Base-by-base conservation (phyloP, 2,329 filamentous ascomycete species). In the Botryotinia calthae region DNA sequence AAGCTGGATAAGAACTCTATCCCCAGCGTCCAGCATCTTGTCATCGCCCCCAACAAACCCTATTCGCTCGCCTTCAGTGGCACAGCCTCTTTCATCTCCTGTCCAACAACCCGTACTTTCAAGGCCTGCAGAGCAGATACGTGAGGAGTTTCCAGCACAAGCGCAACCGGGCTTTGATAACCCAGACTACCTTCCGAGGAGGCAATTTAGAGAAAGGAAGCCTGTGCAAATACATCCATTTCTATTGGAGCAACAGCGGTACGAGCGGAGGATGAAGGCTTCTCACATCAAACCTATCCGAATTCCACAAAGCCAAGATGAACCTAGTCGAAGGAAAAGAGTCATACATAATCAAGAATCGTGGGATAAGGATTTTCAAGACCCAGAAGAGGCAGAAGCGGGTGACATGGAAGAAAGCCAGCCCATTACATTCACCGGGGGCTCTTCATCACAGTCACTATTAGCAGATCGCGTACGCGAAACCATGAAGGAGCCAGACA, bases 1-100 rank as follows among this genome's bases (percentile, higher is more conserved):
- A 56, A 82, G 80, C 74, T 82, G 84, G 77, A 79, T 83, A n/a
- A 79, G 79, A 54, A 75, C 82, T 51, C 81, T 80, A 25, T 81
- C 82, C 7, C 78, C 81, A 6, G 78, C 77, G 20, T 79, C 76
- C 25, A 81, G 79, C 56, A 78, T 79, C 22, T 75, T 79, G 56
- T 73, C 79, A 46, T 79, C 77, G 51, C 75, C 73, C 16, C 74
- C 78, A 37, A 58, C 37, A 8, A 66, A 46, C n/a, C 58, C 48
- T 22, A 56, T 31, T 42, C 77, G 69, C 51, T 74, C 74, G 46
- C 58, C 42, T 66, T 40, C 70, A 22, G 44, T 44, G 34, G 48
- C n/a, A 25, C 65, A 68, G 12, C 25, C 48, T 42, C 48, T 68
- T n/a, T 42, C 18, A 20, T 44, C 65, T 40, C 25, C 65, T 20